Evolutionary conservation across 2,329 filamentous ascomycete genomes (phyloP).

Genomic region (Pseudogymnoascus sp.): DNA sequence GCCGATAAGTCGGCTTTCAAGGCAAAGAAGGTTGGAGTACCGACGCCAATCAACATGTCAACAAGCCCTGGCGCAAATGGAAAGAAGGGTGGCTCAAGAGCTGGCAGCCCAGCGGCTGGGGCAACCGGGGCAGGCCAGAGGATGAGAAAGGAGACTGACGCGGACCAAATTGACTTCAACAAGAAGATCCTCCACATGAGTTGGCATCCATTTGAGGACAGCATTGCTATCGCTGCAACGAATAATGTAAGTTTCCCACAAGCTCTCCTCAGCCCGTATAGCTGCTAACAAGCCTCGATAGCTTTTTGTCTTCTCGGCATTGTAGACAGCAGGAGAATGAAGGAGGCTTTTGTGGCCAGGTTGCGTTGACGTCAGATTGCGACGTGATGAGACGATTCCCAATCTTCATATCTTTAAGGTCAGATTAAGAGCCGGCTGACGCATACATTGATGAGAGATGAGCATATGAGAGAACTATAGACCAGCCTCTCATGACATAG

Average conservation of each 20-base stretch:
- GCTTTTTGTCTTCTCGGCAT: conserved; percentile 74
- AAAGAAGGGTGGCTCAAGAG: conserved; percentile 85
- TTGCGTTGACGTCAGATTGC: conserved; percentile 30
- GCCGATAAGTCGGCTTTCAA: conserved; percentile 99
- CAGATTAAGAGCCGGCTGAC: conserved; percentile 8
- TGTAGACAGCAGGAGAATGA: conserved; percentile 42
- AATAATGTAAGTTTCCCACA: conserved; percentile 84
- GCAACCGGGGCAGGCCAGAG: conserved; percentile 73
- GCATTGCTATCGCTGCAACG: conserved; percentile 97
- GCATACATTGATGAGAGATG: conserved; percentile 14
- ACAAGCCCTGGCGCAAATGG: conserved; percentile 63
- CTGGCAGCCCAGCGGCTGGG: conserved; percentile 75
- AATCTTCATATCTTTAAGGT: conserved; percentile 11
- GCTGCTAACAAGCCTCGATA: conserved; percentile 31
- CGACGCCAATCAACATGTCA: conserved; percentile 86
- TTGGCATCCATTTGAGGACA: conserved; percentile 99
- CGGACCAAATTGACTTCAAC: conserved; percentile 99
- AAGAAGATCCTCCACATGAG: conserved; percentile 99
- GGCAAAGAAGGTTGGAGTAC: conserved; percentile 98
- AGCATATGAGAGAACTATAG: conserved; percentile 13
- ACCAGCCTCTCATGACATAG: conserved; percentile 11
- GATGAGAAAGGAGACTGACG: conserved; percentile 98
- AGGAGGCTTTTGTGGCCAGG: conserved; percentile 28
- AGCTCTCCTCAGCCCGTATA: background rate
- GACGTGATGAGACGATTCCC: conserved; percentile 16